phyloP scores from a whole-genome alignment of 2,329 filamentous ascomycete genomes.

The Pseudocercospora fuligena region DNA sequence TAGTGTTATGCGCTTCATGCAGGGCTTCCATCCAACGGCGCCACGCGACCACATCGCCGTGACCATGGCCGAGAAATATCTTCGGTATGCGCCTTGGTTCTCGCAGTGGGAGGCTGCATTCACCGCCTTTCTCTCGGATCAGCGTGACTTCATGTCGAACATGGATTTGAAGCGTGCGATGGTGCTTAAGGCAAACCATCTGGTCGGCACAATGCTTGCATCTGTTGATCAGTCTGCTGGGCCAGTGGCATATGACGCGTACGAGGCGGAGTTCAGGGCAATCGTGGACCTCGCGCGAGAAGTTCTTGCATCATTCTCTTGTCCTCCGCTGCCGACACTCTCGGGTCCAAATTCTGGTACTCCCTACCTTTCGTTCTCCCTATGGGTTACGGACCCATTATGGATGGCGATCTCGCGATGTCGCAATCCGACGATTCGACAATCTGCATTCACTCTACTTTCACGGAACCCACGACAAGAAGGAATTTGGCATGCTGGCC shows the following conservation, averaged over 20 bases:
- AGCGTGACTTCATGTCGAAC: slow-evolving; percentile 35
- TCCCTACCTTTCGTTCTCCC: slow-evolving; percentile 39
- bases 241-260: slow-evolving; percentile 38
- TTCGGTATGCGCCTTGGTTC: slow-evolving; percentile 40
- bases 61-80: slow-evolving; percentile 39
- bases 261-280: slow-evolving; percentile 40
- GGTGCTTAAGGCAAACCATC: slow-evolving; percentile 43
- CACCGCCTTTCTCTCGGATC: slow-evolving; percentile 34
- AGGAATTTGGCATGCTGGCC: slow-evolving; percentile 42
- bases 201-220: slow-evolving; percentile 41
- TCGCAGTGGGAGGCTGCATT: slow-evolving; percentile 39
- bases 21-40: slow-evolving; percentile 37
- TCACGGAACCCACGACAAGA: slow-evolving; percentile 41
- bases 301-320: slow-evolving; percentile 40
- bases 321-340: slow-evolving; percentile 39
- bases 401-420: slow-evolving; percentile 43
- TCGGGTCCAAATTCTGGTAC: slow-evolving; percentile 36
- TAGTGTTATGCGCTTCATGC: slow-evolving; percentile 42
- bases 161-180: slow-evolving; percentile 41
- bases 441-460: slow-evolving; percentile 40
- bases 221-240: slow-evolving; percentile 40
- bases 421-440: slow-evolving; percentile 38
- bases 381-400: slow-evolving; percentile 42
- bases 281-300: slow-evolving; percentile 41
- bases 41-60: slow-evolving; percentile 38